phyloP scores from a whole-genome alignment of 169 alveolate genomes.

The Plasmodium malariae region DNA sequence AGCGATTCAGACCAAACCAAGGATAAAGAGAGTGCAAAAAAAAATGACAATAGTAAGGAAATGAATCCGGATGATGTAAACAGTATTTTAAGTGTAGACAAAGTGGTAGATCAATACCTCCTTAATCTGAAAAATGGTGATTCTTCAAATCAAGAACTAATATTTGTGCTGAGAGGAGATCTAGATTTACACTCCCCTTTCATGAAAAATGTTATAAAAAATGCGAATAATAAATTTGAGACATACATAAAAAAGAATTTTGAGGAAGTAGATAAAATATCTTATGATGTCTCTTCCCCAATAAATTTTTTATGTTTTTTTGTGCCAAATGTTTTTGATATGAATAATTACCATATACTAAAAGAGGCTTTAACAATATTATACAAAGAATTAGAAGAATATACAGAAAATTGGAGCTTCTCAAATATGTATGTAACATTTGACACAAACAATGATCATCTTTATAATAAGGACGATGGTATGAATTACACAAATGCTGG shows the following conservation, averaged over 20 bases:
- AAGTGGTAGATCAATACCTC: slow-evolving; percentile 55
- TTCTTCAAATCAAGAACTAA: slow-evolving; percentile 46
- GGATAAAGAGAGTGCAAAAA: neutral
- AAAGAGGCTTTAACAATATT: slow-evolving; percentile 53
- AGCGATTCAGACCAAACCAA: neutral
- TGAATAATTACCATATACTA: slow-evolving; percentile 33
- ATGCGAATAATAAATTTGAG: slow-evolving; percentile 16
- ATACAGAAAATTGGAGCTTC: slow-evolving; percentile 66
- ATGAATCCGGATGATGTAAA: neutral
- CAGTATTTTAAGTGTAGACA: slow-evolving; percentile 4
- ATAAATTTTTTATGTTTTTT: slow-evolving; percentile 68
- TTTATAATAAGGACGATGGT: too few relatives aligned
- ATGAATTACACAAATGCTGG: too few relatives aligned
- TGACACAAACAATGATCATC: slow-evolving; percentile 8
- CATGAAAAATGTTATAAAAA: slow-evolving; percentile 24
- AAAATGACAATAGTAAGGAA: neutral
- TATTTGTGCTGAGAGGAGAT: slow-evolving; percentile 44
- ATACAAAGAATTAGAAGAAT: slow-evolving; percentile 22
- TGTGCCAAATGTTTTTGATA: slow-evolving; percentile 62
- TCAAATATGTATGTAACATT: slow-evolving; percentile 42
- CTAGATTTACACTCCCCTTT: slow-evolving; percentile 28
- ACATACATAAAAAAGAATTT: slow-evolving; percentile 30
- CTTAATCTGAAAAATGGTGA: slow-evolving; percentile 20
- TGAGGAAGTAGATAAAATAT: slow-evolving; percentile 20
- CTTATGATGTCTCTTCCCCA: slow-evolving; percentile 46